Conservation (phyloP, 371 early-diverging fungal species). For the Catenaria anguillulae region DNA sequence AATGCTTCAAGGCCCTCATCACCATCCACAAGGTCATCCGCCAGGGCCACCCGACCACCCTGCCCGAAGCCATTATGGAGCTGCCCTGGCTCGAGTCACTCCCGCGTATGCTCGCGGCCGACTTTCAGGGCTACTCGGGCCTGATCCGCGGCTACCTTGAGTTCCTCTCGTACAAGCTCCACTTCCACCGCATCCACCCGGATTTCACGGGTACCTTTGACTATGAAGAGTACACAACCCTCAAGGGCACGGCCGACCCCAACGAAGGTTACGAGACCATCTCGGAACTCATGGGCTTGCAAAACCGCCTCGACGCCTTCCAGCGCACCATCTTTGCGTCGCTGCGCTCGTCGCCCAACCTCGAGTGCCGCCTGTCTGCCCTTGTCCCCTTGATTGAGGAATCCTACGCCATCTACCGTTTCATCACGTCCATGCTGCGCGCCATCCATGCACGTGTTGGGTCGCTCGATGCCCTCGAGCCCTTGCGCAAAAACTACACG, state of each 20-base stretch:
- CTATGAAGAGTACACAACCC: conserved; percentile 87
- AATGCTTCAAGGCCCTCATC: conserved; percentile 89
- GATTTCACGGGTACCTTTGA: conserved; percentile 91
- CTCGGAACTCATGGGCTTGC: conserved; percentile 73
- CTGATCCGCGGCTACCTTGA: conserved; percentile 83
- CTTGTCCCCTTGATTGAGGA: conserved; percentile 95
- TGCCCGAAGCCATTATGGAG: conserved; percentile 8
- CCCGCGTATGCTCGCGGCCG: neutral
- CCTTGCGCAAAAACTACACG: conserved; percentile 73
- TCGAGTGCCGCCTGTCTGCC: conserved; percentile 87
- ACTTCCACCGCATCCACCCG: conserved; percentile 78
- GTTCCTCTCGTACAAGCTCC: conserved; percentile 73
- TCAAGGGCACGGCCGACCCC: conserved; percentile 87
- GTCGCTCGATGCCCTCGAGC: conserved; percentile 72
- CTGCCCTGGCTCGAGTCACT: conserved; percentile 5
- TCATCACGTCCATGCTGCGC: conserved; percentile 81
- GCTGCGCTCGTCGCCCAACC: conserved; percentile 69
- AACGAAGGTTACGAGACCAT: conserved; percentile 96
- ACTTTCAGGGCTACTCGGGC: conserved; percentile 47
- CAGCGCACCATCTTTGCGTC: conserved; percentile 72
- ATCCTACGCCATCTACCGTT: conserved; percentile 86
- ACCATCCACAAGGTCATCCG: conserved; percentile 87
- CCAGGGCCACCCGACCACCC: conserved; percentile 59
- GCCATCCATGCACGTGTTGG: conserved; percentile 80
- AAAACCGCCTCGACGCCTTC: conserved; percentile 78